These are phyloP conservation scores for Thraustochytrium striatum DNA, from an alignment of 352 stramenopile species.

Conservation along the genomic window DNA sequence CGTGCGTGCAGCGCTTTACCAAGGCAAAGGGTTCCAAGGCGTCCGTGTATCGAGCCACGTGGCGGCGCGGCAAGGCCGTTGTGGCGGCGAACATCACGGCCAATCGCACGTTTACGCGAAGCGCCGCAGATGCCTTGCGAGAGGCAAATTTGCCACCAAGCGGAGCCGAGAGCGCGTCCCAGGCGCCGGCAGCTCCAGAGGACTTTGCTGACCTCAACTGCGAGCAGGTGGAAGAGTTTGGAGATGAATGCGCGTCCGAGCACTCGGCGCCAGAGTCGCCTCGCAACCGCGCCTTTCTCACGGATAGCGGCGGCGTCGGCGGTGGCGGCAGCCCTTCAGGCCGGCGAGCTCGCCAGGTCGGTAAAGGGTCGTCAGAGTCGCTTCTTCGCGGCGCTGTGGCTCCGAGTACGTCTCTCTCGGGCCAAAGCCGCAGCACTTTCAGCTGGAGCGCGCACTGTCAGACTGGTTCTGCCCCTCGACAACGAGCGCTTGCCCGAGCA, in stretches of 20 bases:
- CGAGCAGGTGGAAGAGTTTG: too few relatives aligned
- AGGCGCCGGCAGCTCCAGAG: background rate
- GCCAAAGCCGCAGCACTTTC: conserved; percentile 19
- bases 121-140: background rate
- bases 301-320: too few relatives aligned
- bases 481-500: background rate
- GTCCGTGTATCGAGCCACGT: conserved; percentile 34
- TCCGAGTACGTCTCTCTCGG: background rate
- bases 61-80: background rate
- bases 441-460: conserved; percentile 10
- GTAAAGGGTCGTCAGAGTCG: too few relatives aligned
- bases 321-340: too few relatives aligned
- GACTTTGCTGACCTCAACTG: background rate
- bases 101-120: background rate
- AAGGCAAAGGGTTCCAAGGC: conserved; percentile 25
- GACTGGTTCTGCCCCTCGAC: conserved; percentile 10
- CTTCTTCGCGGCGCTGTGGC: too few relatives aligned
- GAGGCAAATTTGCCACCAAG: too few relatives aligned
- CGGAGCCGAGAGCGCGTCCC: background rate
- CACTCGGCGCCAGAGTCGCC: too few relatives aligned
- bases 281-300: too few relatives aligned
- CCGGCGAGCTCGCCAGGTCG: too few relatives aligned
- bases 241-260: too few relatives aligned
- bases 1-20: conserved; percentile 30
- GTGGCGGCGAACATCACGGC: background rate